These are phyloP conservation scores for Ceratobasidium sp. DNA, from an alignment of 1,284 basidiomycete genomes.

Conservation along the genomic window DNA sequence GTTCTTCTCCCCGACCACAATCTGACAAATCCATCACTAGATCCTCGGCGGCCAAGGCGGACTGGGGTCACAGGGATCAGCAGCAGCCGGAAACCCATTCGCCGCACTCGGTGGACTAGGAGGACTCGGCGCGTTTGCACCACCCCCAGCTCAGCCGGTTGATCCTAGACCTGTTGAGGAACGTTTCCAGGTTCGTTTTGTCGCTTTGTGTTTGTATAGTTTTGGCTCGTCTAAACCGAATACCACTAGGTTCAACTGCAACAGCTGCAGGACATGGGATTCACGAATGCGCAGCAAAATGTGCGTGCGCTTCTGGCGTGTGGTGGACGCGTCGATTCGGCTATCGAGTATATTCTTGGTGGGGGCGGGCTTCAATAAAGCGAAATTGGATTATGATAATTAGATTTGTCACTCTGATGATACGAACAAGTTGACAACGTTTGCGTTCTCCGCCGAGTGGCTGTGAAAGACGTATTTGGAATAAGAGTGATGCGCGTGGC, in stretches of 20 bases:
- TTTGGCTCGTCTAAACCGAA: neutral
- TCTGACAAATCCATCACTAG: too few relatives aligned
- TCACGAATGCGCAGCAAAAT: conserved; percentile 84
- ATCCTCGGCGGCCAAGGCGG: conserved; percentile 41
- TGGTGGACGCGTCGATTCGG: conserved; percentile 86
- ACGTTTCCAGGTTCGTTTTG: conserved; percentile 73
- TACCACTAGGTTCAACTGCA: conserved; percentile 49
- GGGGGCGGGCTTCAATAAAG: conserved; percentile 65
- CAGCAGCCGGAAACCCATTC: conserved; percentile 37
- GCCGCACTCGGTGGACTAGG: conserved; percentile 44
- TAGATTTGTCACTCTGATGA: neutral
- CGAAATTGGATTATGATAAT: neutral
- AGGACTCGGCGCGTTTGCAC: conserved; percentile 46
- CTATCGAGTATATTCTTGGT: conserved; percentile 87
- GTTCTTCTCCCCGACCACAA: too few relatives aligned
- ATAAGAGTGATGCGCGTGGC: too few relatives aligned
- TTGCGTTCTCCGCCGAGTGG: too few relatives aligned
- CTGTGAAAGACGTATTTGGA: too few relatives aligned
- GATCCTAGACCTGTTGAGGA: conserved; percentile 84
- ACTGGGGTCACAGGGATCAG: neutral
- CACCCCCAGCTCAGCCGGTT: conserved; percentile 53
- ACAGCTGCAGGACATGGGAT: conserved; percentile 91
- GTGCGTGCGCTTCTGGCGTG: conserved; percentile 86
- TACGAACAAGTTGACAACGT: too few relatives aligned
- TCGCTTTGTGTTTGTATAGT: neutral